These are phyloP conservation scores for Suillus occidentalis DNA, from an alignment of 768 basidiomycete species.

Conservation along the genomic window DNA sequence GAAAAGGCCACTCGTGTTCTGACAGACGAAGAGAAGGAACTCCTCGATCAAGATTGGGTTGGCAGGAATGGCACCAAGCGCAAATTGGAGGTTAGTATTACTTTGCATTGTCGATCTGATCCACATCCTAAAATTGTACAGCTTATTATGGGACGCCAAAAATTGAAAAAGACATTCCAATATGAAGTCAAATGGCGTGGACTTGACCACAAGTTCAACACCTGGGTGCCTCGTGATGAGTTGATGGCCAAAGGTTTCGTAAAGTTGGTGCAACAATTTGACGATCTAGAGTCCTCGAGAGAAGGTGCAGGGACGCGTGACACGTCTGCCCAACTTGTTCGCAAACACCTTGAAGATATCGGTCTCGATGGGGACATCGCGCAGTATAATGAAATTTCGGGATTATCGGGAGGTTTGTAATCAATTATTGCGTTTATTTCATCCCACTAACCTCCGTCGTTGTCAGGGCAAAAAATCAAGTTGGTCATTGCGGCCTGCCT, in stretches of 20 bases:
- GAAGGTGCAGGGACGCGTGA: constrained; percentile 94
- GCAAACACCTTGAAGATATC: constrained; percentile 93
- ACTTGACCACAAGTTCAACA: constrained; percentile 83
- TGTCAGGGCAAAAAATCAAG: constrained; percentile 91
- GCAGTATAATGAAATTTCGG: constrained; percentile 95
- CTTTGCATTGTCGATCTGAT: constrained; percentile 9
- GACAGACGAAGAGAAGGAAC: constrained; percentile 78
- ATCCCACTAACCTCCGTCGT: not conserved
- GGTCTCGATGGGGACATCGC: constrained; percentile 97
- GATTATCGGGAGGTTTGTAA: constrained; percentile 81
- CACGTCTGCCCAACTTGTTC: constrained; percentile 74
- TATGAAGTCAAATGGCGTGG: constrained; percentile 91
- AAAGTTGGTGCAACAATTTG: constrained; percentile 91
- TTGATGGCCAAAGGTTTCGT: constrained; percentile 83
- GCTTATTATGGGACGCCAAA: constrained; percentile 93
- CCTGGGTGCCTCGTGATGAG: constrained; percentile 89
- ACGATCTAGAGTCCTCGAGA: constrained; percentile 93
- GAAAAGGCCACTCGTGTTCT: constrained; percentile 91
- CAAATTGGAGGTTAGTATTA: constrained; percentile 73
- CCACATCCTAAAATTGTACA: constrained; percentile 28
- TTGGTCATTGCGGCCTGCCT: constrained; percentile 91
- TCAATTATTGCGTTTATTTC: constrained; percentile 4
- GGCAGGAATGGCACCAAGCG: constrained; percentile 90
- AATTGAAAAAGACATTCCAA: constrained; percentile 92
- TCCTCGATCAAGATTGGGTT: constrained; percentile 84